Evolutionary conservation across 306 rosid species (phyloP), one percentile per base, ranked within the genome.

Genomic region (Morella rubra): DNA sequence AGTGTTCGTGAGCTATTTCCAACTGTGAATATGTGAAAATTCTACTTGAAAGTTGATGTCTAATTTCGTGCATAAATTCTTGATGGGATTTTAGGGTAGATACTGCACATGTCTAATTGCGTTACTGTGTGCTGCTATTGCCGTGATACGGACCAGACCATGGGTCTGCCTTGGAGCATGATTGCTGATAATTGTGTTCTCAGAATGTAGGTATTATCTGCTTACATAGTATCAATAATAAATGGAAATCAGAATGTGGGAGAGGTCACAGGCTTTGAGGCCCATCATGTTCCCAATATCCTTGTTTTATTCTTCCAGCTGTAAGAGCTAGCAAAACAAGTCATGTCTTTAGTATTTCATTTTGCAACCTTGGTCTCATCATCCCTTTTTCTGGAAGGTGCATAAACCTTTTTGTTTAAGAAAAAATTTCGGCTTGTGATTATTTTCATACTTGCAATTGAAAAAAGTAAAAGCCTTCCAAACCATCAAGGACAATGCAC

Each of bases 251-350:
- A 37, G 27, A 16, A 37, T 58, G 14, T 22, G 15, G 13, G 40
- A 22, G 40, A 58, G 11, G 64, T 58, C 15, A 20, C 5, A 14
- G 40, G 64, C 64, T 22, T 58, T 22, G 64, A 22, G 37, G 32
- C 22, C 40, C 32, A 65, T 16, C 7, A 41, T n/a, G 3, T 42
- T 42, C 13, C 67, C 50, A n/a, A n/a, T 65, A 24, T 42, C 18
- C 27, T 65, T 65, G 27, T 41, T 44, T 32, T 41, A 22, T 65
- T 65, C 46, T 62, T 62, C 37, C 10, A 62, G 45, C n/a, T 40
- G 69, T 62, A 8, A 65, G 41, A 65, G 27, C 71, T 65, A 42
- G 24, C 50, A 65, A 65, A 15, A 44, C 41, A 65, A 65, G n/a
- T 42, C 47, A 65, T 16, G 27, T 5, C 68, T 18, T 65, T 27